These are phyloP conservation scores for Mucuna pruriens DNA, from an alignment of 306 rosid species.

Conservation along the genomic window DNA sequence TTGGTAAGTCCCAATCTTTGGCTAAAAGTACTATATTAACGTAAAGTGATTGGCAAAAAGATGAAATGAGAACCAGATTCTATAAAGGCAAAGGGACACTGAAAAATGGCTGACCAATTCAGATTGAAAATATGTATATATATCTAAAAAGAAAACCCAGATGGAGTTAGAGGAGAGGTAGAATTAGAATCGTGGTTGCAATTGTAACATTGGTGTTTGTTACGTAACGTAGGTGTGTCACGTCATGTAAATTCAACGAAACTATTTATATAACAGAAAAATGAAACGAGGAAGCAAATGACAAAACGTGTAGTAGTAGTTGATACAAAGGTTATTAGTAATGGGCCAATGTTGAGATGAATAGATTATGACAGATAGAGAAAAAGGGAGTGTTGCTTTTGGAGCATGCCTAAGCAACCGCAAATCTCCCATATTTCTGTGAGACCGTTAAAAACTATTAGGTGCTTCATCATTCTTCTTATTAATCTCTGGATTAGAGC, in stretches of 20 bases:
- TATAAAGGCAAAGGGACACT: neutral
- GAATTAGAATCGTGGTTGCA: slow-evolving; percentile 34
- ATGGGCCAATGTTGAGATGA: slow-evolving; percentile 21
- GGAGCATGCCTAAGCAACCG: slow-evolving; percentile 43
- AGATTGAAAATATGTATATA: no score
- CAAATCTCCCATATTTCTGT: slow-evolving; percentile 33
- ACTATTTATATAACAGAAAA: slow-evolving; percentile 18
- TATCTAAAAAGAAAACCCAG: neutral
- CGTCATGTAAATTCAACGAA: slow-evolving; percentile 8
- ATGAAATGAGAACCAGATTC: slow-evolving; percentile 15
- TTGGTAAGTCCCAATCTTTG: slow-evolving; percentile 35
- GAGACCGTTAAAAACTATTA: slow-evolving; percentile 41
- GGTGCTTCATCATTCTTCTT: no score
- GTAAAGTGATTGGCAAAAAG: neutral
- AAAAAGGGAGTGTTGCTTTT: slow-evolving; percentile 32
- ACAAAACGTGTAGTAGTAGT: slow-evolving; percentile 43
- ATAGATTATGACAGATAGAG: neutral
- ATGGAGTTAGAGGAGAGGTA: slow-evolving; percentile 19
- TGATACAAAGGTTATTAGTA: slow-evolving; percentile 28
- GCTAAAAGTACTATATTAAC: slow-evolving; percentile 13
- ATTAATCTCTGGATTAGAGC: no score
- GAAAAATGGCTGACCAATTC: neutral
- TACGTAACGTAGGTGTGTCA: slow-evolving; percentile 15
- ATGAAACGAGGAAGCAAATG: slow-evolving; percentile 23
- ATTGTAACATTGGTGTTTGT: slow-evolving; percentile 14